A percentile compares a stretch with the other conserved stretches of the same genome.
Conservation (phyloP, 176 grass and related monocot genomes). For the Paspalum vaginatum region DNA sequence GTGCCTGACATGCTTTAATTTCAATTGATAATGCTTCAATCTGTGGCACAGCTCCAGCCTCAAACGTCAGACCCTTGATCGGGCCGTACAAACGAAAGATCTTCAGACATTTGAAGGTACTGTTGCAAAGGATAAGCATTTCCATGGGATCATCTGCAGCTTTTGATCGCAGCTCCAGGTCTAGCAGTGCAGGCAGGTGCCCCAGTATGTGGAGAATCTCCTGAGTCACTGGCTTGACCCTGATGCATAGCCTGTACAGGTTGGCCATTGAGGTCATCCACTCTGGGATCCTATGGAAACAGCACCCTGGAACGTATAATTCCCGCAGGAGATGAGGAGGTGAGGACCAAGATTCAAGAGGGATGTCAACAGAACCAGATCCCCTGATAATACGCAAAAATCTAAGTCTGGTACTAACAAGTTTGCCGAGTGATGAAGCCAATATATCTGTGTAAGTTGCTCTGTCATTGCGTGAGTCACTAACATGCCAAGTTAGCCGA, state of each 20-base stretch:
- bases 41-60: constrained; percentile 5
- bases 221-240: constrained; percentile 20
- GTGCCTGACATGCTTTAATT: not conserved
- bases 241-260: not conserved
- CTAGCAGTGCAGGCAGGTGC: not conserved
- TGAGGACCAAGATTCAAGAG: constrained; percentile 3
- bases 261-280: constrained; percentile 25
- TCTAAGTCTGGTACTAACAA: constrained; percentile 16
- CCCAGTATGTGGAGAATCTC: not conserved
- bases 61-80: constrained; percentile 14
- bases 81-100: constrained; percentile 2
- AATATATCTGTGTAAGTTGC: not conserved
- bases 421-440: constrained; percentile 2
- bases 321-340: not conserved
- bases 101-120: constrained; percentile 11
- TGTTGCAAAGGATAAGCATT: not conserved
- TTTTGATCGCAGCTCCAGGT: not conserved
- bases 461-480: not conserved
- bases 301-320: not conserved
- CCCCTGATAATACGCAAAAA: not conserved
- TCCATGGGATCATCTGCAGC: constrained; percentile 10
- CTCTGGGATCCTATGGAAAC: not conserved
- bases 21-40: constrained; percentile 7
- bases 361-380: not conserved
- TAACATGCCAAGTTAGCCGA: constrained; percentile 12